phyloP scores from a whole-genome alignment of 148 eudicot species.

The Spergularia marina region DNA sequence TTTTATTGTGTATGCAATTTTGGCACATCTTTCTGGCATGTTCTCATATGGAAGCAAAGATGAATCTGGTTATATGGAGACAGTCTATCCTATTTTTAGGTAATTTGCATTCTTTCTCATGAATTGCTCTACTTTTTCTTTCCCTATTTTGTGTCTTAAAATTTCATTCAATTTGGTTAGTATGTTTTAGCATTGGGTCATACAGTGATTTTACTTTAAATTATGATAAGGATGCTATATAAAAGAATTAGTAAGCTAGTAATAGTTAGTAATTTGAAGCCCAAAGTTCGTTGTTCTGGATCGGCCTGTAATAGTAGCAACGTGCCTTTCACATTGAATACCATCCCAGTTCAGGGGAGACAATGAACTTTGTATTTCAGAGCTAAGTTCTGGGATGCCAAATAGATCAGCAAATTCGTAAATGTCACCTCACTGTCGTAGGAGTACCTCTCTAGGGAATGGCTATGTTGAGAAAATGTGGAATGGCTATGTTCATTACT shows the following conservation, averaged over 20 bases:
- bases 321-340: too few species aligned
- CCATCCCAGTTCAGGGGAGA: not conserved
- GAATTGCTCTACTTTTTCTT: not conserved
- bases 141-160: not conserved
- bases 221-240: not conserved
- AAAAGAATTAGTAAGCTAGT: not conserved
- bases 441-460: not conserved
- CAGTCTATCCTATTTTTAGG: conserved; percentile 92
- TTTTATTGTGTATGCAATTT: conserved; percentile 61
- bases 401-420: not conserved
- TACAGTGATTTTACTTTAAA: not conserved
- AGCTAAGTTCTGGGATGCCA: not conserved
- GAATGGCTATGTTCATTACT: not conserved
- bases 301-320: not conserved
- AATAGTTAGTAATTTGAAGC: not conserved
- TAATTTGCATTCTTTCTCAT: conserved; percentile 16
- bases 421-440: too few species aligned
- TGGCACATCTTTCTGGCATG: conserved; percentile 80
- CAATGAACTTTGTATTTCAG: not conserved
- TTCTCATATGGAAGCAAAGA: conserved; percentile 45
- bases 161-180: not conserved
- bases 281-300: not conserved
- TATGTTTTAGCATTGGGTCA: not conserved
- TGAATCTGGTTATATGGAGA: conserved; percentile 66
- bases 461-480: not conserved